Base-by-base conservation (phyloP, 2,329 filamentous ascomycete genomes). In the Venturiaceae sp. region DNA sequence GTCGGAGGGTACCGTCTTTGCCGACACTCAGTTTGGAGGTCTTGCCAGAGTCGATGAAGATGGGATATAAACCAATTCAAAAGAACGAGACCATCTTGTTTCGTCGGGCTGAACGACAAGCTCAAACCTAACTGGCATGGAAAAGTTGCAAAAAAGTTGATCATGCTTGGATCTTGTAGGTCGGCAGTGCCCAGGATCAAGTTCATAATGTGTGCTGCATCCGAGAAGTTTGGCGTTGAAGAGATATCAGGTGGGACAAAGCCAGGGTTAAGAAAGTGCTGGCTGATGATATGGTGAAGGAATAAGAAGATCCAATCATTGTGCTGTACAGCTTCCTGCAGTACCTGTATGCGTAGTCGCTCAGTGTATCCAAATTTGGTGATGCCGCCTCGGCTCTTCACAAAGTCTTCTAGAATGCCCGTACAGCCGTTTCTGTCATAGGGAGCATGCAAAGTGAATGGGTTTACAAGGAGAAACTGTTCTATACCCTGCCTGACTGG, bases 161-260 rank as follows among this genome's bases (percentile, higher is more conserved):
- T 32, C 28, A 58, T 39, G 21, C 13, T 30, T 5, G 37, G 28
- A 21, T 52, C 44, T n/a, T 55, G 16, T 19, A 55, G 19, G 4
- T 64, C 39, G 60, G 76, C 73, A 28, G 62, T 52, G 34, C 61
- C 63, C 62, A 77, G 77, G 3, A 75, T 4, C 3, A 63, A 60
- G 23, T 75, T 69, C 65, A 77, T 68, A 39, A 64, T 60, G 2
- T 60, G n/a, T 11, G 32, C 19, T 21, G 39, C 30, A 21, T 11
- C 26, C 14, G 16, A 19, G 23, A 58, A 46, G 13, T 28, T 32
- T 39, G 57, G 57, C 30, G 14, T 39, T 9, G 28, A 16, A 26
- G 26, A 32, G 7, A 58, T 32, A 7, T 19, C 30, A 16, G 26
- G 30, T 32, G 57, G 57, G 14, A 71, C 72, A 28, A 67, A 58